A percentile compares a stretch with the other conserved stretches of the same genome.
Conservation (phyloP, 208 protist species). For the Naegleria fowleri region DNA sequence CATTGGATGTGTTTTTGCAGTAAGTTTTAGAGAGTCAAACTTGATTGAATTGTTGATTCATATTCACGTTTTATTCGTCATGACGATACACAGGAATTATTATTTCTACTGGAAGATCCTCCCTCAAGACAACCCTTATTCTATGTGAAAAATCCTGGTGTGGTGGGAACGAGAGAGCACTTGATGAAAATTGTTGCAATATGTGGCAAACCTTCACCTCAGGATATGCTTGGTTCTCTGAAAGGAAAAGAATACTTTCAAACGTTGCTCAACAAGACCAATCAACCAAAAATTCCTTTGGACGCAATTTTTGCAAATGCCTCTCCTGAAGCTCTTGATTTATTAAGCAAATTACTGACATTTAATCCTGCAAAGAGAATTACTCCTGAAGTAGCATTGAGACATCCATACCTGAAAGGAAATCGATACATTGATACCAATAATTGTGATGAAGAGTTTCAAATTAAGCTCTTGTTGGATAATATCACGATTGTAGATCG, state of each 20-base stretch:
- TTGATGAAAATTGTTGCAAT: not conserved
- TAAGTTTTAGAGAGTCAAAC: conserved; percentile 42
- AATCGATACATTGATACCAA: not conserved
- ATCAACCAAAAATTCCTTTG: not conserved
- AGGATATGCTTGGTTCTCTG: not conserved
- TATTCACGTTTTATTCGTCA: too few species aligned
- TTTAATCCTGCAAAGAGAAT: not conserved
- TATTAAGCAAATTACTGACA: not conserved
- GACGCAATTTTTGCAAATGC: not conserved
- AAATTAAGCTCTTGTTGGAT: not conserved
- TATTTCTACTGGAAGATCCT: not conserved
- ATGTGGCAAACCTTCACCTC: not conserved
- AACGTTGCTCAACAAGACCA: not conserved
- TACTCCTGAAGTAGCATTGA: not conserved
- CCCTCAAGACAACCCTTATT: not conserved
- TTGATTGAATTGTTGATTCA: too few species aligned
- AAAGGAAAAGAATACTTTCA: not conserved
- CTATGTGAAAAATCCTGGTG: not conserved
- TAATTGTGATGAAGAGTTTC: not conserved
- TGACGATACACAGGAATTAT: not conserved
- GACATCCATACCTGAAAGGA: not conserved
- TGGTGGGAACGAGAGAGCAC: not conserved
- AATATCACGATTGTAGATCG: not conserved
- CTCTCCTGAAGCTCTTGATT: not conserved
- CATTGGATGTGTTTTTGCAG: conserved; percentile 77